Conservation (phyloP, 805 yeast genomes). For the Limtongozyma cylindracea region DNA sequence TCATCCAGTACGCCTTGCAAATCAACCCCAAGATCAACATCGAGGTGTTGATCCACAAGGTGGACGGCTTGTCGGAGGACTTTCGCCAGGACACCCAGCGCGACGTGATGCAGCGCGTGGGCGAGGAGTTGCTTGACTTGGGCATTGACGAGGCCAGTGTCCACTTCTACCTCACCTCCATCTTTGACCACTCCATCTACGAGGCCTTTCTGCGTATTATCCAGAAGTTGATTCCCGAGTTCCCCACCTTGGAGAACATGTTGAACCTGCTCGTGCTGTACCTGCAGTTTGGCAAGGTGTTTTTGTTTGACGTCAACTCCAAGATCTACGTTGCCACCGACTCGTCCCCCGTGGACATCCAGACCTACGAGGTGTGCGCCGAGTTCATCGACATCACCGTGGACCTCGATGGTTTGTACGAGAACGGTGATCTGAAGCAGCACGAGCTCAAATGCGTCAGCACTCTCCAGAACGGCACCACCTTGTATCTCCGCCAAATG, state of each 20-base stretch:
- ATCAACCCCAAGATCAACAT: constrained; percentile 69
- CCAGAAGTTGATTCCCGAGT: constrained; percentile 72
- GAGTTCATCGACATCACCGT: constrained; percentile 90
- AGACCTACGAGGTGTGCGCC: constrained; percentile 89
- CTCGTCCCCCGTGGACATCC: constrained; percentile 85
- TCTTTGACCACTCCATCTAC: constrained; percentile 86
- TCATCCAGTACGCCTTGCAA: constrained; percentile 67
- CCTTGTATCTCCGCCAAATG: constrained; percentile 72
- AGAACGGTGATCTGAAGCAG: constrained; percentile 2
- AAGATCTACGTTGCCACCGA: constrained; percentile 93
- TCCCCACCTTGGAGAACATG: constrained; percentile 71
- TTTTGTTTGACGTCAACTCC: constrained; percentile 73
- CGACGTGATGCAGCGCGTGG: constrained; percentile 88
- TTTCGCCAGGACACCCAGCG: constrained; percentile 85
- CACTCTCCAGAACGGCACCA: constrained; percentile 59
- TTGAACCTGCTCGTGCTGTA: constrained; percentile 75
- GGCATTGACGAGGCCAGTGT: constrained; percentile 85
- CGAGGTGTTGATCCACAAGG: constrained; percentile 86
- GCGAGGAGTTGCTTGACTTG: constrained; percentile 73
- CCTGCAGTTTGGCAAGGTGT: constrained; percentile 79
- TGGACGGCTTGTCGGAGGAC: constrained; percentile 87
- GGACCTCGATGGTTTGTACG: constrained; percentile 56
- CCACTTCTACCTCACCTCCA: constrained; percentile 75
- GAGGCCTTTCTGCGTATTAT: constrained; percentile 89
- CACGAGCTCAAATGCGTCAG: constrained; percentile 41